Evolutionary conservation across 1,284 basidiomycete species (phyloP).

Genomic region (Filobasidium uniguttulatum): DNA sequence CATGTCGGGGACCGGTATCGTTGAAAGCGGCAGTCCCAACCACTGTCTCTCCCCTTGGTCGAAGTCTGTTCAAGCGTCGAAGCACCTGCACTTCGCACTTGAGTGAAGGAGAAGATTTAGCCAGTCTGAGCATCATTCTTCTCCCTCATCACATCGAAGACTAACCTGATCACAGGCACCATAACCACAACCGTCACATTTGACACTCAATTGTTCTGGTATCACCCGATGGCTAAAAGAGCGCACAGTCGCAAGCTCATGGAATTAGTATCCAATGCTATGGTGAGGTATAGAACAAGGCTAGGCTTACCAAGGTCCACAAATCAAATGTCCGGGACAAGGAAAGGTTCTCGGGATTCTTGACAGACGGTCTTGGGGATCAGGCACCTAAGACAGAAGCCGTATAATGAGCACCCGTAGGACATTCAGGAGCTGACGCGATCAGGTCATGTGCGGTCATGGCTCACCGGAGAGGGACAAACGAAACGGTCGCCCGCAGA

Average conservation of each 20-base stretch:
- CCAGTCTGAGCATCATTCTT: neutral
- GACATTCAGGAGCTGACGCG: neutral
- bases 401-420: too few species aligned
- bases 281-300: too few species aligned
- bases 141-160: too few species aligned
- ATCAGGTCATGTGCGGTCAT: too few species aligned
- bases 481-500: neutral
- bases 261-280: too few species aligned
- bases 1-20: too few species aligned
- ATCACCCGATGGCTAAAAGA: neutral
- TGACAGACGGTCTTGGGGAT: neutral
- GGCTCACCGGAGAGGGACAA: neutral
- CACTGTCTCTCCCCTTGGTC: too few species aligned
- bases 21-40: too few species aligned
- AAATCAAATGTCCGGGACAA: neutral
- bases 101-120: neutral
- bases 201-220: neutral
- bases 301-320: neutral
- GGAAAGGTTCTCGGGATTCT: neutral
- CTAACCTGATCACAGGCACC: neutral
- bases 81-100: too few species aligned
- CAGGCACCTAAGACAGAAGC: neutral
- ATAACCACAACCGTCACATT: neutral
- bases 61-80: too few species aligned
- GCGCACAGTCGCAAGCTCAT: neutral